Base-by-base conservation (phyloP, 306 rosid genomes). In the Benincasa hispida region DNA sequence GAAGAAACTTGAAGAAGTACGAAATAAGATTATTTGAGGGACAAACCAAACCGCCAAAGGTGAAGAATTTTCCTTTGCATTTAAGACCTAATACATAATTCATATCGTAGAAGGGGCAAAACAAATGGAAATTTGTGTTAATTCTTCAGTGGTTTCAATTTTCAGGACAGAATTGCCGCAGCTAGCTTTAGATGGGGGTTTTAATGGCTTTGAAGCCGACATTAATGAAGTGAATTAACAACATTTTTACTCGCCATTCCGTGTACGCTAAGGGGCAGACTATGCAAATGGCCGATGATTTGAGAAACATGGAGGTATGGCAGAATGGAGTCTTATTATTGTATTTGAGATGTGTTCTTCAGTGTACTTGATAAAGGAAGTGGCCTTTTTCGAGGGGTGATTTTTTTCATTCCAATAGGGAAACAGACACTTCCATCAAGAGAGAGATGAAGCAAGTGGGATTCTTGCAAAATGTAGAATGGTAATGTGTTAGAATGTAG, bases 1-100 rank as follows among this genome's bases (percentile, higher is more conserved):
- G 82, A 94, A 90, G 87, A 94, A 90, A 69, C 99, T 94, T 0
- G 97, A 94, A 83, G 97, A 94, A 83, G 91, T 90, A 45, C 84
- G 96, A 76, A 94, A 94, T 65, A 92, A 94, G 91, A 94, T 94
- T 59, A 94, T 94, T 75, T 90, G 81, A 90, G 84, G 76, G 77
- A 62, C 75, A 17, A 75, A 54, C 34, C 75, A 17, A 75, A 54
- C 34, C 3, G 66, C 76, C 39, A 45, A 77, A 79, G 79, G 72
- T 59, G 12, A 45, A 59, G 9, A 1, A 4, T 8, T 53, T 27
- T 48, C 42, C 22, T 72, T 15, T 2, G 37, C 22, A 22, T 45
- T 69, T 42, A 8, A 68, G 2, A 69, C 2, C 39, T 24, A 69
- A 12, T 45, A 4, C 22, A 13, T 45, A 5, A 45, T 47, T 48